Percentiles rank a stretch among this genome's conserved stretches.
Evolutionary conservation across 768 basidiomycete species (phyloP).

Genomic region (Erythrobasidium yunnanense): DNA sequence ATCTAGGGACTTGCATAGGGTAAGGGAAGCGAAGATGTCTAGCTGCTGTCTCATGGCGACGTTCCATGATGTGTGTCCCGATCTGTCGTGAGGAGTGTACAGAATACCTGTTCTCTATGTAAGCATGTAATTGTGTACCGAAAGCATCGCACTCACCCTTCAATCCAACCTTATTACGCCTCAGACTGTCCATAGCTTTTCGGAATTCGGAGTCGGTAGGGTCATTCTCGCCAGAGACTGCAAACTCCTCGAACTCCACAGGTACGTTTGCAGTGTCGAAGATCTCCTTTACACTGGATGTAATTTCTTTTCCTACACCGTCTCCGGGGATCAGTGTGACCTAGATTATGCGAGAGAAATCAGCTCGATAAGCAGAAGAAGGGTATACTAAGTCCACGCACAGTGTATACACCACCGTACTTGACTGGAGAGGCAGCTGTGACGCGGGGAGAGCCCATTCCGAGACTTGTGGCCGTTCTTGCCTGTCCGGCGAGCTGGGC

Average conservation of each 20-base stretch:
- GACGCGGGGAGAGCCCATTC: background rate
- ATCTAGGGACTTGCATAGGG: conserved; percentile 93
- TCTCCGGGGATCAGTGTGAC: conserved; percentile 55
- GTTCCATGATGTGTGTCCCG: conserved; percentile 98
- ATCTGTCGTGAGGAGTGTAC: conserved; percentile 92
- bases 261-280: conserved; percentile 95
- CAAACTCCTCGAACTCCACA: conserved; percentile 56
- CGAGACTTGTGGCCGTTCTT: conserved; percentile 7
- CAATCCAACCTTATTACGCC: conserved; percentile 91
- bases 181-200: conserved; percentile 93
- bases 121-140: too few relatives aligned
- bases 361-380: background rate
- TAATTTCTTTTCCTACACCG: conserved; percentile 92
- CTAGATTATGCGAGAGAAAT: background rate
- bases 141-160: conserved; percentile 57
- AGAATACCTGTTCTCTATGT: conserved; percentile 64
- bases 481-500: background rate
- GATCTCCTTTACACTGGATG: conserved; percentile 97
- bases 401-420: conserved; percentile 86
- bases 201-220: conserved; percentile 90
- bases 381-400: conserved; percentile 40
- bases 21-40: conserved; percentile 97
- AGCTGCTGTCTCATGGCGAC: conserved; percentile 99
- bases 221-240: conserved; percentile 79
- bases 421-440: conserved; percentile 50